These are phyloP conservation scores for Pontederia paniculata DNA, from an alignment of 176 grass and related monocot species.

Conservation along the genomic window DNA sequence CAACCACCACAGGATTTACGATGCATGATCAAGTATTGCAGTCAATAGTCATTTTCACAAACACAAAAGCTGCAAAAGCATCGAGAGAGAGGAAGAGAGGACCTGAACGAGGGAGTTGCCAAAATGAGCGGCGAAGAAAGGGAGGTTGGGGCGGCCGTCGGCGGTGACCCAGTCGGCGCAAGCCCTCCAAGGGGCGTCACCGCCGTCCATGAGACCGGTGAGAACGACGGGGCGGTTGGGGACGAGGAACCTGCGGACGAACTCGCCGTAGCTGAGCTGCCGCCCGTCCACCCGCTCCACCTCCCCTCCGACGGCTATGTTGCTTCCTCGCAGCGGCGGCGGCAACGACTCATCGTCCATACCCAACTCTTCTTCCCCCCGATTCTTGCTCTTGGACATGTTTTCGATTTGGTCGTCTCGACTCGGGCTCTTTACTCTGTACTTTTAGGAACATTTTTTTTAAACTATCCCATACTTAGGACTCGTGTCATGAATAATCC, in stretches of 20 bases:
- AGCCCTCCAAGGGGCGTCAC: slow-evolving; percentile 26
- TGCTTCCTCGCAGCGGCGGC: neutral
- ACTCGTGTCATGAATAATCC: no score
- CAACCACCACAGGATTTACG: no score
- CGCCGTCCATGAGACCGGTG: slow-evolving; percentile 52
- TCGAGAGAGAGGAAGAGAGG: neutral
- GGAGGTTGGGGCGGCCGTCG: slow-evolving; percentile 27
- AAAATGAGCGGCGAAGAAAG: slow-evolving; percentile 34
- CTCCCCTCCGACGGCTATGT: slow-evolving; percentile 24
- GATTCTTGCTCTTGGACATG: neutral
- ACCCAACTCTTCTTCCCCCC: neutral
- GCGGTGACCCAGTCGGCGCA: slow-evolving; percentile 41
- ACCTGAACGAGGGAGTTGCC: slow-evolving; percentile 41
- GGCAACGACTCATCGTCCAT: neutral
- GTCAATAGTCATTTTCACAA: neutral
- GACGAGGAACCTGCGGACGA: slow-evolving; percentile 57
- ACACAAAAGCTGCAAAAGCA: neutral
- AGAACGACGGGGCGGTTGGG: slow-evolving; percentile 67
- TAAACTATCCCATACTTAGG: no score
- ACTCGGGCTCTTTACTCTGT: no score
- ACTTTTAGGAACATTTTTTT: no score
- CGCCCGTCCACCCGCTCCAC: slow-evolving; percentile 61
- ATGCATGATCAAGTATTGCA: no score
- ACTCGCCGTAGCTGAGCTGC: slow-evolving; percentile 46
- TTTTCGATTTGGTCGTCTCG: neutral